Base-by-base conservation (phyloP, 257 asterid genomes). In the Solanum piurae region DNA sequence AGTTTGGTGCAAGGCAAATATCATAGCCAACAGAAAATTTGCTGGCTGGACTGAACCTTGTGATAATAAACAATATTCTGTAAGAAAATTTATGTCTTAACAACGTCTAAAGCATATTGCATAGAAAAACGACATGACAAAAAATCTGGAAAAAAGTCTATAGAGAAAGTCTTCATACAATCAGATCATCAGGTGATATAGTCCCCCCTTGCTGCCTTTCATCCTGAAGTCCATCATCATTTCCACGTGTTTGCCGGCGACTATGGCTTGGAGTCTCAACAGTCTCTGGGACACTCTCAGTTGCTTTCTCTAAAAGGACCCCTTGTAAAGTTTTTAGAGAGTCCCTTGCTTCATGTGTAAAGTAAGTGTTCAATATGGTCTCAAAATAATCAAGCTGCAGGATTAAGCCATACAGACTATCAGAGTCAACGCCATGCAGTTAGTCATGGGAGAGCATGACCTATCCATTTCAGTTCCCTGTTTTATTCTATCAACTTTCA, bases 341-440 rank as follows among this genome's bases (percentile, higher is more conserved):
- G 25, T 94, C 98, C 91, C 99, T 94, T 88, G 99, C 99, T 88
- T 95, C 99, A 87, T 92, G 93, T 21, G 99, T 94, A 91, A 97
- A 96, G 91, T 95, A 97, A 23, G 98, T 98, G 91, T 95, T 97
- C 94, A 97, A 90, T 88, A 97, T 92, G 49, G 99, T 97, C 96
- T 97, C 99, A 20, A 94, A 96, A 91, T 97, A 97, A 86, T 97
- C 99, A 55, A 97, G 98, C 99, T 97, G 98, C 96, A 91, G 74
- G 92, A 83, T 71, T 79, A 91, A 69, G 83, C 55, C 69, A 33
- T 37, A 83, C 73, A 23, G 88, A 88, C 77, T 84, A 76, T 88
- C 74, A 64, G 64, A 80, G 25, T 13, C 87, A 80, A 46, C 6
- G 11, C 40, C 10, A 46, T 12, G 5, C 16, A 44, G 40, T 85